A percentile compares a stretch with the other conserved stretches of the same genome.
Conservation (phyloP, 75 land plant species). For the Isoetes taiwanensis region DNA sequence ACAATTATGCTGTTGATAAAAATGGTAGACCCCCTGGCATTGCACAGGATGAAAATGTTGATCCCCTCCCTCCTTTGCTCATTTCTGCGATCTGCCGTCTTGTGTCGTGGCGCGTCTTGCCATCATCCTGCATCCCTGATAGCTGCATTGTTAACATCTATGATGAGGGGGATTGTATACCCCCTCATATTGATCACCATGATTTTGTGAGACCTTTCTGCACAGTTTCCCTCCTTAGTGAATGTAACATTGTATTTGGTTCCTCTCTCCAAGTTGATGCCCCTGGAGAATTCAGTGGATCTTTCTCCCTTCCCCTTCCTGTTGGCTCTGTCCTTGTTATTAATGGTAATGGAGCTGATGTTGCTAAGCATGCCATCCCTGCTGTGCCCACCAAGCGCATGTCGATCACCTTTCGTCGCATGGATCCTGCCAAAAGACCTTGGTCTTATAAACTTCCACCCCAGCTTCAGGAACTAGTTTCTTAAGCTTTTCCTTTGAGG, state of each 20-base stretch:
- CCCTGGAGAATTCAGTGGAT: slow-evolving; percentile 56
- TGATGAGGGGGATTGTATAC: slow-evolving; percentile 80
- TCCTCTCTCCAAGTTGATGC: slow-evolving; percentile 38
- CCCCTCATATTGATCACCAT: slow-evolving; percentile 91
- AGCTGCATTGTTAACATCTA: slow-evolving; percentile 89
- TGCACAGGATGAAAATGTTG: slow-evolving; percentile 48
- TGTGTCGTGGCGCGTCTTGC: slow-evolving; percentile 68
- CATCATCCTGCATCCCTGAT: slow-evolving; percentile 67
- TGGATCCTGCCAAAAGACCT: slow-evolving; percentile 51
- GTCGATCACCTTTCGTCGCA: slow-evolving; percentile 63
- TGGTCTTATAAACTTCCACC: too few species aligned
- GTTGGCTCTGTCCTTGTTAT: slow-evolving; percentile 84
- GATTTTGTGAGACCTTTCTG: slow-evolving; percentile 90
- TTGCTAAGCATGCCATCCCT: slow-evolving; percentile 88
- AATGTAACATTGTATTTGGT: slow-evolving; percentile 72
- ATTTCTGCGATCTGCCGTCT: slow-evolving; percentile 53
- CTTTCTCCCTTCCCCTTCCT: slow-evolving; percentile 48
- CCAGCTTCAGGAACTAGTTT: too few species aligned
- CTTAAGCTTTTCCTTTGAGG: too few species aligned
- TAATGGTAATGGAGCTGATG: slow-evolving; percentile 88
- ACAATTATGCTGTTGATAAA: slow-evolving; percentile 77
- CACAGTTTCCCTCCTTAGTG: slow-evolving; percentile 70
- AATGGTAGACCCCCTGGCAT: slow-evolving; percentile 92
- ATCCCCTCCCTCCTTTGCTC: slow-evolving; percentile 45
- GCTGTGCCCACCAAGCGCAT: slow-evolving; percentile 72